Conservation (phyloP, 192 early-diverging fungal genomes). For the Pilaira anomala region DNA sequence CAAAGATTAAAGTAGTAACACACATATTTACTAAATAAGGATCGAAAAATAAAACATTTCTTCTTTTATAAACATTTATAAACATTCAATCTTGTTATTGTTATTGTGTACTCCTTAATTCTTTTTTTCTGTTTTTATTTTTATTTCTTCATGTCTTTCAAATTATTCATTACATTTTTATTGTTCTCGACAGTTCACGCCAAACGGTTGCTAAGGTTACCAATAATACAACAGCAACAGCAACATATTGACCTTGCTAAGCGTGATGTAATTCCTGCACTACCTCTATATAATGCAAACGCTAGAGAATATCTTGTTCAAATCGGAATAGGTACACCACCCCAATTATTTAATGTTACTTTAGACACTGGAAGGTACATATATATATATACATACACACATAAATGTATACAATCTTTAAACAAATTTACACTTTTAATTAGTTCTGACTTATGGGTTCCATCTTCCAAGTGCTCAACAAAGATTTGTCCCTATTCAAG, state of each 20-base stretch:
- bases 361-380: conserved; percentile 71
- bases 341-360: conserved; percentile 86
- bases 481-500: conserved; percentile 17
- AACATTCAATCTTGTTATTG: too few relatives aligned
- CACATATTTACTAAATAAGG: too few relatives aligned
- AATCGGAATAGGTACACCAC: conserved; percentile 80
- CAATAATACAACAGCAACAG: too few relatives aligned
- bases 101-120: too few relatives aligned
- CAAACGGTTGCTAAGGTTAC: too few relatives aligned
- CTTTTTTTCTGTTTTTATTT: too few relatives aligned
- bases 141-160: too few relatives aligned
- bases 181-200: too few relatives aligned
- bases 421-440: neutral
- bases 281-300: conserved; percentile 19
- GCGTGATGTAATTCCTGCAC: neutral
- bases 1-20: neutral
- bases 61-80: too few relatives aligned
- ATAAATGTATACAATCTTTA: neutral
- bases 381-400: neutral
- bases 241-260: neutral
- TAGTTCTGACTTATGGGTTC: conserved; percentile 40
- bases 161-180: too few relatives aligned
- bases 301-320: conserved; percentile 41
- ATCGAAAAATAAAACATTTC: too few relatives aligned
- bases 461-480: conserved; percentile 17